Conservation (phyloP, 1,284 basidiomycete genomes). For the Marasmius fiardii region DNA sequence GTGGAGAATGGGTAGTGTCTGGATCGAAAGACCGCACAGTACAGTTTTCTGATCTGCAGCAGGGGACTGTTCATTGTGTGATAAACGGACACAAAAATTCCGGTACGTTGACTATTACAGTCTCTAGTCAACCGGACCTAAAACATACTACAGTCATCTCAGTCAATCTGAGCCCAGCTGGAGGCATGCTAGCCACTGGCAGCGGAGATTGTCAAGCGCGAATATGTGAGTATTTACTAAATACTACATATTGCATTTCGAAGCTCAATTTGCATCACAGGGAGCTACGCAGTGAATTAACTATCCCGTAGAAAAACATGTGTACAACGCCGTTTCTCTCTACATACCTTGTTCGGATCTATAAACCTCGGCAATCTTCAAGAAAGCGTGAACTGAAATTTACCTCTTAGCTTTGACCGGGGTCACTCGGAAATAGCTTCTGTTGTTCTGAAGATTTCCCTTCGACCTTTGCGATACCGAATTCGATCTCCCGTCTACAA, state of each 20-base stretch:
- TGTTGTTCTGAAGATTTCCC: no score
- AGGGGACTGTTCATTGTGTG: conserved; percentile 76
- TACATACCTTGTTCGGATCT: no score
- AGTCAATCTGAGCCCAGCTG: conserved; percentile 75
- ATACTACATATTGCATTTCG: background rate
- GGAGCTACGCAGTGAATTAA: background rate
- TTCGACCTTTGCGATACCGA: no score
- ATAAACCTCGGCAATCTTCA: no score
- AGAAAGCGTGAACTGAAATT: no score
- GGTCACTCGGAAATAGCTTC: no score
- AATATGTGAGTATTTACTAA: conserved; percentile 54
- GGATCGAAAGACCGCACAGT: conserved; percentile 90
- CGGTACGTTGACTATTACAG: conserved; percentile 35
- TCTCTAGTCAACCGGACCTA: conserved; percentile 2
- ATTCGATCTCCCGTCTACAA: no score
- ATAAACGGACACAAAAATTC: conserved; percentile 91
- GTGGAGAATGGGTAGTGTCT: conserved; percentile 86
- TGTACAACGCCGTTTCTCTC: no score
- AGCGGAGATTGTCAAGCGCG: conserved; percentile 84
- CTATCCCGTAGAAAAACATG: no score
- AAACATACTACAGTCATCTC: conserved; percentile 62
- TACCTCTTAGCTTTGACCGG: no score
- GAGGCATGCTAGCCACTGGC: conserved; percentile 78
- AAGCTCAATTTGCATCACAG: background rate
- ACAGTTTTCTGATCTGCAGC: conserved; percentile 85